A percentile compares a stretch with the other conserved stretches of the same genome.
Conservation (phyloP, 495 filamentous ascomycete species). For the Clohesyomyces aquaticus region DNA sequence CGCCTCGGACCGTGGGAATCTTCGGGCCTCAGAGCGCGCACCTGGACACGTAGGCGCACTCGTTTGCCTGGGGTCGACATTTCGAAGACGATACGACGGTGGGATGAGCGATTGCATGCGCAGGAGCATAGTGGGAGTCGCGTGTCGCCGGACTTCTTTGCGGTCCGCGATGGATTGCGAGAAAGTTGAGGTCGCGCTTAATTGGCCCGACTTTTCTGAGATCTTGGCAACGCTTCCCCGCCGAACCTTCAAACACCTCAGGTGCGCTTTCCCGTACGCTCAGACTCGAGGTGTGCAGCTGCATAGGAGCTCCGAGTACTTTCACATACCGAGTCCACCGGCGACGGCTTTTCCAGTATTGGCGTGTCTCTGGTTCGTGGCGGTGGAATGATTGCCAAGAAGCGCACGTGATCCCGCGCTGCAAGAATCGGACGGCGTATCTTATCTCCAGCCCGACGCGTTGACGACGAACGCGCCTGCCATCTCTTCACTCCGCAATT, state of each 20-base stretch:
- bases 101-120: neutral
- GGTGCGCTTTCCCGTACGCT: no score
- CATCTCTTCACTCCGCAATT: neutral
- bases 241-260: neutral
- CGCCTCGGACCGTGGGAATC: constrained; percentile 9
- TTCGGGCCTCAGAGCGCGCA: constrained; percentile 26
- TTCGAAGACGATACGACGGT: neutral
- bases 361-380: no score
- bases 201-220: constrained; percentile 2
- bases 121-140: constrained; percentile 18
- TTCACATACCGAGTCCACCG: neutral
- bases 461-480: neutral
- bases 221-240: constrained; percentile 7
- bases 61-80: constrained; percentile 3
- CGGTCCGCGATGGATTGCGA: neutral
- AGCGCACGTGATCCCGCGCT: neutral
- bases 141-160: neutral
- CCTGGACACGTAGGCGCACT: constrained; percentile 34
- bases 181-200: neutral
- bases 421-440: neutral
- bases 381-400: no score
- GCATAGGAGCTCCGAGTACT: no score
- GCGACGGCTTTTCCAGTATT: no score
- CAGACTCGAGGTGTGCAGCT: no score
- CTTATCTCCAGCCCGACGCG: neutral